Percentiles rank a stretch among this genome's conserved stretches.
Conservation (phyloP, 148 eudicot species). For the Rhododendron mucronatum region DNA sequence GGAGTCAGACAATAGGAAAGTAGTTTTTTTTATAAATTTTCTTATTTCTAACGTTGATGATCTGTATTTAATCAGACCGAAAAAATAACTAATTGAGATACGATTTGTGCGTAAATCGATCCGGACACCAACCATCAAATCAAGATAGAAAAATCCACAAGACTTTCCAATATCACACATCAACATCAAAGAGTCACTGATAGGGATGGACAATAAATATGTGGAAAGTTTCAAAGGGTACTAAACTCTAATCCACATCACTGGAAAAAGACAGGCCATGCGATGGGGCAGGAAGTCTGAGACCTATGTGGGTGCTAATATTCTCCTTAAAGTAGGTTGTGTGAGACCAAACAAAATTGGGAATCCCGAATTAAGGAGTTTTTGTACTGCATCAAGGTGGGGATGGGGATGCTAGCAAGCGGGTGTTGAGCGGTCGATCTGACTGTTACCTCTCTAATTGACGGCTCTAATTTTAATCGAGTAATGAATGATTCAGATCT, state of each 20-base stretch:
- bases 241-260: not conserved
- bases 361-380: not conserved
- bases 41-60: no score
- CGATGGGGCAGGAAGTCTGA: not conserved
- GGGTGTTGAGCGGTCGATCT: no score
- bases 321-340: not conserved
- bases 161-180: not conserved
- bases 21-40: no score
- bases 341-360: not conserved
- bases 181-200: conserved; percentile 6
- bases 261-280: conserved; percentile 10
- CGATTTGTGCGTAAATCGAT: no score
- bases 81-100: no score
- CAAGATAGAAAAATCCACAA: not conserved
- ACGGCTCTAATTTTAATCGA: no score
- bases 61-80: no score
- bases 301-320: not conserved
- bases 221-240: not conserved
- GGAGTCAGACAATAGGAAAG: no score
- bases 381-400: not conserved
- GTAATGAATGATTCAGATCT: no score
- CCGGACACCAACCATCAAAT: no score
- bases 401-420: no score
- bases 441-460: rapidly evolving
- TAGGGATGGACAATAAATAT: not conserved